Evolutionary conservation across 1,139 yeast genomes (phyloP), one percentile per base, ranked within the genome.

Genomic region (Kurtzmaniella quercitrusa): DNA sequence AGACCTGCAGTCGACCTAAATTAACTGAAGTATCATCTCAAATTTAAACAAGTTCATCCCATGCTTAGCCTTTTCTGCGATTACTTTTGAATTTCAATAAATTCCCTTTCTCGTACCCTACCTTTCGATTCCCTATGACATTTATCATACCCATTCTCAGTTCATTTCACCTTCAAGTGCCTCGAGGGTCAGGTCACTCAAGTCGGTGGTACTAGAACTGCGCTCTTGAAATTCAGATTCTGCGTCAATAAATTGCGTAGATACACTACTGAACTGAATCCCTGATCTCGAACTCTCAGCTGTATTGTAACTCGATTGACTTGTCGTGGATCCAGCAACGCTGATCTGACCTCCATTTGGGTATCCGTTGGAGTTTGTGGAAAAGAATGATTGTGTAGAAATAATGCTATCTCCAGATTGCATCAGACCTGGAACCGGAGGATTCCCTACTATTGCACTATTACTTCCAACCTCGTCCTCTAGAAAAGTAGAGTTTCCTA

Each of bases 361-460:
- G 12, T 26, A 26, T 26, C 30, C 30, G 14, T 40, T 33, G 2
- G 42, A 40, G 11, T 17, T 22, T 11, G 42, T 38, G 2, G 39
- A 36, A 30, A 28, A 36, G 33, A 40, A 40, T 15, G 42, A 40
- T 9, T 22, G 38, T 21, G 30, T 14, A 15, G 33, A 36, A n/a
- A 36, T 5, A 21, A n/a, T 36, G 16, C 28, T 18, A 6, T 14
- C n/a, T 4, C n/a, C n/a, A 5, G 30, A 26, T 26, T 12, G 30
- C n/a, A 26, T 9, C n/a, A n/a, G n/a, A n/a, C n/a, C n/a, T n/a
- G n/a, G n/a, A n/a, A n/a, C n/a, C n/a, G n/a, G n/a, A n/a, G n/a
- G n/a, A n/a, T n/a, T n/a, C 9, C 30, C 30, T 5, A 14, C 30
- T 14, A 9, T 14, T 11, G n/a, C 30, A 9, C n/a, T 26, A 9